A percentile compares a stretch with the other conserved stretches of the same genome.
Conservation (phyloP, 352 stramenopile species). For the Globisporangium sylvaticum region DNA sequence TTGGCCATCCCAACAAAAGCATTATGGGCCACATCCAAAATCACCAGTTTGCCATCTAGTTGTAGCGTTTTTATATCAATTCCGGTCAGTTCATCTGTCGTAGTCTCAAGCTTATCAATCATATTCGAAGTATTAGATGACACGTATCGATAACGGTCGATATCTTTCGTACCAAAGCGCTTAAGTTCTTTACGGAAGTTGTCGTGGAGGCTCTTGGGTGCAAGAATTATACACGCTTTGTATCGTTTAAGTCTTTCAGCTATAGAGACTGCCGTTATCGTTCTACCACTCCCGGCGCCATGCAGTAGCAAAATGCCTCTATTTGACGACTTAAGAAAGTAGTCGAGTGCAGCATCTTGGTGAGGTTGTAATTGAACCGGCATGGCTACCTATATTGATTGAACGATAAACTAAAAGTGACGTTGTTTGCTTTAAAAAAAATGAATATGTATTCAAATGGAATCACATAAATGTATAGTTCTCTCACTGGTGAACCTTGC, state of each 20-base stretch:
- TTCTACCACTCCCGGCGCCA: neutral
- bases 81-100: neutral
- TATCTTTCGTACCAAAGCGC: neutral
- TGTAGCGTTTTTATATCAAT: neutral
- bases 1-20: neutral
- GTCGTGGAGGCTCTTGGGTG: neutral
- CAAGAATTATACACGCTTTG: neutral
- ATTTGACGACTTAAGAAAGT: neutral
- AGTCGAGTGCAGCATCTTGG: neutral
- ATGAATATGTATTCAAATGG: too few relatives aligned
- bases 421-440: too few relatives aligned
- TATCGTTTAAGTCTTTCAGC: neutral
- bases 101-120: neutral
- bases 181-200: neutral
- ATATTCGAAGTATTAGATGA: neutral
- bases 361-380: neutral
- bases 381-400: neutral
- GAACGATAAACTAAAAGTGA: too few relatives aligned
- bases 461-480: too few relatives aligned
- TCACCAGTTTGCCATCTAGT: neutral
- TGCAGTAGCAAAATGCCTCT: neutral
- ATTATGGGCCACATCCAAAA: neutral
- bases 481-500: too few relatives aligned
- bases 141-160: neutral
- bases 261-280: neutral